Evolutionary conservation across 352 stramenopile species (phyloP).

Genomic region (Globisporangium alternatum): DNA sequence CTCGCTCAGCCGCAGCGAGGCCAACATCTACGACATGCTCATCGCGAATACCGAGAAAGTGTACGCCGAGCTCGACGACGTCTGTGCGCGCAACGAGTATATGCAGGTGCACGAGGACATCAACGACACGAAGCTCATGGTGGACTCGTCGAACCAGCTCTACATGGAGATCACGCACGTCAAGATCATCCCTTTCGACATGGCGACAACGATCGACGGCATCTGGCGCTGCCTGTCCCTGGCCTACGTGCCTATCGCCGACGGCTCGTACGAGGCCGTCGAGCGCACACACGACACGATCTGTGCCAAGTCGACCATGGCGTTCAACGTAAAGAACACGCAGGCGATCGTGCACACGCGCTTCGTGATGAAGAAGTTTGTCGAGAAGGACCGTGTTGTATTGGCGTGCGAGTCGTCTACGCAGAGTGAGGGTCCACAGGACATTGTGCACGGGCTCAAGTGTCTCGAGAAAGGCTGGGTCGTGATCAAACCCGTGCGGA

Average conservation of each 20-base stretch:
- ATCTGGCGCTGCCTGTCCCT: conserved; percentile 16
- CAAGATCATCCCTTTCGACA: conserved; percentile 17
- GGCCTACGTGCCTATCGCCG: conserved; percentile 13
- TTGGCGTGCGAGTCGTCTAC: conserved; percentile 26
- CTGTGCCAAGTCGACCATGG: conserved; percentile 20
- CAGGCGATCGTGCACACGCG: conserved; percentile 22
- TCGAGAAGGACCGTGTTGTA: conserved; percentile 23
- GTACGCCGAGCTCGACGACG: conserved; percentile 14
- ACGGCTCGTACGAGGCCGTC: conserved; percentile 20
- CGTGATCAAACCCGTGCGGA: conserved; percentile 17
- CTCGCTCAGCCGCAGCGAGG: conserved; percentile 10
- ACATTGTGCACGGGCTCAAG: conserved; percentile 22
- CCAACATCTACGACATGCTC: conserved; percentile 18
- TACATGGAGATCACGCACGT: conserved; percentile 19
- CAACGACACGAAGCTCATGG: conserved; percentile 15
- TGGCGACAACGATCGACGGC: conserved; percentile 12
- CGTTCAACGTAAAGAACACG: conserved; percentile 17
- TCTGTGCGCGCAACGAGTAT: conserved; percentile 15
- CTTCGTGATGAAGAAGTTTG: conserved; percentile 27
- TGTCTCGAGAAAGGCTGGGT: conserved; percentile 28
- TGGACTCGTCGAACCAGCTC: conserved; percentile 17
- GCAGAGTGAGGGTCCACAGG: conserved; percentile 17
- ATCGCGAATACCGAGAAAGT: conserved; percentile 13
- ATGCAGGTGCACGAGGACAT: conserved; percentile 16
- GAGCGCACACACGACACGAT: conserved; percentile 24